Conservation (phyloP, 225 moss, liverwort and hornwort genomes). For the Marchantia paleacea region DNA sequence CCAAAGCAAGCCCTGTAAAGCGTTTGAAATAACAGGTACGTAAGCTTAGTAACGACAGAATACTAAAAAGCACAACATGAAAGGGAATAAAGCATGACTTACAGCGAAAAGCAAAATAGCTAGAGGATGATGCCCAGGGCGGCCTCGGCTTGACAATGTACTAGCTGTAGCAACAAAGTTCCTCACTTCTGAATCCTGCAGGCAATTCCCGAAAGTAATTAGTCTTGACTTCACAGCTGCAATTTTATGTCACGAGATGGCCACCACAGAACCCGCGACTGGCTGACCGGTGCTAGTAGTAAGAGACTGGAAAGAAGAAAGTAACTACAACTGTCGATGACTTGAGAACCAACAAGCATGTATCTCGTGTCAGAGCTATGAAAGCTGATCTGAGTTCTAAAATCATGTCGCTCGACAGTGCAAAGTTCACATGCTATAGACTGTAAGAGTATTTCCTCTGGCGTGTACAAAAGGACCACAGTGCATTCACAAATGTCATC, state of each 20-base stretch:
- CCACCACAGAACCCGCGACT: too few relatives aligned
- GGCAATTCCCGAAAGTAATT: neutral
- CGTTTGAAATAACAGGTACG: neutral
- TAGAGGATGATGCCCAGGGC: constrained; percentile 12
- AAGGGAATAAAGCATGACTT: constrained; percentile 1
- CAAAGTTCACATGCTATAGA: too few relatives aligned
- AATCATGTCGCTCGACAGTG: too few relatives aligned
- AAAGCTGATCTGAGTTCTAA: neutral
- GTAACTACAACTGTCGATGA: neutral
- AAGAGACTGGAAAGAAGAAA: too few relatives aligned
- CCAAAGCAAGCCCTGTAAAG: neutral
- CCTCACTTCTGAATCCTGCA: constrained; percentile 27
- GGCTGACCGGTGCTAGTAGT: too few relatives aligned
- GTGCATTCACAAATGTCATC: neutral
- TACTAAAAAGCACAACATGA: neutral
- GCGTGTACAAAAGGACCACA: neutral
- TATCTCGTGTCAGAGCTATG: neutral
- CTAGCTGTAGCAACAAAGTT: constrained; percentile 31
- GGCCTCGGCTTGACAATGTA: constrained; percentile 5
- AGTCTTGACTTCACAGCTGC: neutral
- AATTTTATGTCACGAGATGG: neutral
- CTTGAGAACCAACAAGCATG: neutral
- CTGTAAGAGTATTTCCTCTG: neutral
- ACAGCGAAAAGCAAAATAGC: constrained; percentile 33
- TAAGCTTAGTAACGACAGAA: neutral